Base-by-base conservation (phyloP, 2,329 filamentous ascomycete species). In the Nemania sp. region DNA sequence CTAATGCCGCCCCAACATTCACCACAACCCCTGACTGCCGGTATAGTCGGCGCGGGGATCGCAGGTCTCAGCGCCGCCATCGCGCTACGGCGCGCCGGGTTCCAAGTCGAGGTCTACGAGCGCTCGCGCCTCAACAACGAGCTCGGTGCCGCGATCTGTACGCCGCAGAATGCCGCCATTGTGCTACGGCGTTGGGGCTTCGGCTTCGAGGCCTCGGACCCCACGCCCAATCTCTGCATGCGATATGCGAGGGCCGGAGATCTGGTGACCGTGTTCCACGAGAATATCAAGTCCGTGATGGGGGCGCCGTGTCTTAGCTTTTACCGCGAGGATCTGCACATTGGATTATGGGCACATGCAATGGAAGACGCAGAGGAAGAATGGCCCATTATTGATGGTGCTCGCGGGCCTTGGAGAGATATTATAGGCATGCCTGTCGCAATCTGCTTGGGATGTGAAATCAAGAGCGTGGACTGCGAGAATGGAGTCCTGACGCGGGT, bases 401-500 rank as follows among this genome's bases (percentile, higher is more conserved):
- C n/a, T n/a, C n/a, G n/a, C n/a, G n/a, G n/a, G n/a, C n/a, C n/a
- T n/a, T n/a, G n/a, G n/a, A n/a, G n/a, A n/a, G n/a, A n/a, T n/a
- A n/a, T n/a, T 64, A 18, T 32, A 53, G 68, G 13, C 3, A 51
- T 6, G 0, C 66, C 62, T 5, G 69, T 70, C 0, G 32, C 2
- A 15, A 66, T 73, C 11, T 52, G 43, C 29, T 43, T 69, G 3
- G 68, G 67, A 1, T 66, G 67, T 26, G 64, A 62, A 47, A 64
- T 71, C 6, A 22, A 10, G 18, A 47, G 45, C 7, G 53, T 72
- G 3, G 70, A 72, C 20, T 72, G 70, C 70, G 92, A 96, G 80
- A 93, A 93, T 0, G 94, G 94, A 0, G 92, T 91, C 69, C 90
- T 88, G 18, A 74, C 71, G 0, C 71, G 82, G 5, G 65, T 64